phyloP scores from a whole-genome alignment of 768 basidiomycete species.

The Tulasnella sp. region DNA sequence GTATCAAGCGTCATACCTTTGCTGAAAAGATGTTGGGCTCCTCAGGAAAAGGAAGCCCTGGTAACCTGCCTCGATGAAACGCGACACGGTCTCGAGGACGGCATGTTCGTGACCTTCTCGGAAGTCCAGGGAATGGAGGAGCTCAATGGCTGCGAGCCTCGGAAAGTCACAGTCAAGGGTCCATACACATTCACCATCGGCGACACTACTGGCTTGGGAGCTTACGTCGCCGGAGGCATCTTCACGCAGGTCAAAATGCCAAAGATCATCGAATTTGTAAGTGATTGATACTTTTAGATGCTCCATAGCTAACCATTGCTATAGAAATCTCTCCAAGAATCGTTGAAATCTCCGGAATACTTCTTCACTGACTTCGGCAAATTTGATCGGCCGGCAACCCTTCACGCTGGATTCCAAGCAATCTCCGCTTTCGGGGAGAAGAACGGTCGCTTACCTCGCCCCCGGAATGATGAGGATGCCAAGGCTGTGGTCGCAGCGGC shows the following conservation, averaged over 20 bases:
- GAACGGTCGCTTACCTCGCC: constrained; percentile 66
- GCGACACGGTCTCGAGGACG: constrained; percentile 96
- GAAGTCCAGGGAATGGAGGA: constrained; percentile 95
- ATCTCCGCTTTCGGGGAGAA: constrained; percentile 70
- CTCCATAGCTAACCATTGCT: constrained; percentile 21
- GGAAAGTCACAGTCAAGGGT: constrained; percentile 89
- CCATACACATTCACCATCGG: constrained; percentile 98
- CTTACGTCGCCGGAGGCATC: constrained; percentile 83
- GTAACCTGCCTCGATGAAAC: constrained; percentile 97
- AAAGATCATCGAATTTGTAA: constrained; percentile 87
- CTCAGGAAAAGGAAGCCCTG: constrained; percentile 80
- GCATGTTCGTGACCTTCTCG: constrained; percentile 93
- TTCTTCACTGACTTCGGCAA: constrained; percentile 97
- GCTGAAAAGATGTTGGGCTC: background rate
- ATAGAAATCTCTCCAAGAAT: constrained; percentile 91
- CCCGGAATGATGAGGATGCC: constrained; percentile 80
- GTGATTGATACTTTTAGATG: constrained; percentile 35
- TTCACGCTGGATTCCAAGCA: constrained; percentile 94
- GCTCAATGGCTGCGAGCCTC: constrained; percentile 84
- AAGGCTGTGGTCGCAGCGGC: constrained; percentile 64
- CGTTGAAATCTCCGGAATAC: constrained; percentile 72
- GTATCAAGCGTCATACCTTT: background rate
- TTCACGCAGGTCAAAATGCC: constrained; percentile 99
- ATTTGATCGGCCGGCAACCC: constrained; percentile 83
- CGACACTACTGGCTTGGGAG: constrained; percentile 71